Percentiles rank a stretch among this genome's conserved stretches.
Evolutionary conservation across 1,139 yeast genomes (phyloP).

Genomic region (Arxiozyma telluris): DNA sequence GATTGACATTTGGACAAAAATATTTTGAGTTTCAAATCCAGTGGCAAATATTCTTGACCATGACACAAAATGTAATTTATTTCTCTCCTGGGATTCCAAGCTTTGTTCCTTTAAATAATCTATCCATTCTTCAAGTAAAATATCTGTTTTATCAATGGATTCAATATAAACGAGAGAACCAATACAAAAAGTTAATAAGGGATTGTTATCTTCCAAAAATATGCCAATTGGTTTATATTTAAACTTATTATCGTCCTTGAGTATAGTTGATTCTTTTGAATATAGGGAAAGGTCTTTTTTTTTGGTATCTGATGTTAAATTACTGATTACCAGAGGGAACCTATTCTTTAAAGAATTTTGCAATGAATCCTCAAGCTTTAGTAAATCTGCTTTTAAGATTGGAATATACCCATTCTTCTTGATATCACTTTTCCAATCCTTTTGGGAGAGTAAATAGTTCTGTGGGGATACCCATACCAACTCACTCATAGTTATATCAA

Average conservation of each 20-base stretch:
- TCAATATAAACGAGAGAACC: neutral
- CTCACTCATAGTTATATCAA: constrained; percentile 12
- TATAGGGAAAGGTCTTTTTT: neutral
- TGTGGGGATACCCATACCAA: constrained; percentile 25
- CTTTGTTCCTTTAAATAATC: neutral
- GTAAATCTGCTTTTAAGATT: constrained; percentile 21
- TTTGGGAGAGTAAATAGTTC: constrained; percentile 14
- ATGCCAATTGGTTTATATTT: constrained; percentile 17
- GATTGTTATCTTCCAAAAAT: constrained; percentile 16
- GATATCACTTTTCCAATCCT: constrained; percentile 19
- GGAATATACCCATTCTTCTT: constrained; percentile 23
- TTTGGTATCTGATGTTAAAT: neutral
- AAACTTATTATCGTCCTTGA: neutral
- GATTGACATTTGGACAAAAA: constrained; percentile 15
- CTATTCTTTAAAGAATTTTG: neutral
- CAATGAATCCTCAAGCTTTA: constrained; percentile 15
- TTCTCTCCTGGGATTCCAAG: too few species aligned
- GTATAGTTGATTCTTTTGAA: neutral
- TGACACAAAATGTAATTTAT: constrained; percentile 1
- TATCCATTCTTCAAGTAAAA: constrained; percentile 3
- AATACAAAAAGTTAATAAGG: neutral
- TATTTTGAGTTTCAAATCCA: constrained; percentile 14
- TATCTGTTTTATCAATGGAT: constrained; percentile 8
- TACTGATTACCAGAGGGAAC: neutral
- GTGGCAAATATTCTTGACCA: constrained; percentile 9